These are phyloP conservation scores for Debaryomyces sp. DNA, from an alignment of 1,139 yeast genomes.

Conservation along the genomic window DNA sequence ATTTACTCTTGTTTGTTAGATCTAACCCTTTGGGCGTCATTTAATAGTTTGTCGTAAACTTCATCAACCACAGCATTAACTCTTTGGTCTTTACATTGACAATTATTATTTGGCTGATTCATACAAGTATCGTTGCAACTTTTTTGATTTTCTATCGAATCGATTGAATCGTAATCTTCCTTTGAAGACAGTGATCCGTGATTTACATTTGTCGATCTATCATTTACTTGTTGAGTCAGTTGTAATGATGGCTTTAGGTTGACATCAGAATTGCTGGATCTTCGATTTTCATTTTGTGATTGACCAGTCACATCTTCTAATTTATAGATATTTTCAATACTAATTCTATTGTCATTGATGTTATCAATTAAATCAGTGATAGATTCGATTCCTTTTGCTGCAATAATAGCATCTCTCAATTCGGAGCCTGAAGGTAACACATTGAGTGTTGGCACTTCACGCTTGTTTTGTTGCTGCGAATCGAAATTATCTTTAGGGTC, in stretches of 20 bases:
- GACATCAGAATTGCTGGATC: not conserved
- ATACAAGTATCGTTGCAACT: conserved; percentile 15
- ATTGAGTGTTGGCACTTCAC: conserved; percentile 36
- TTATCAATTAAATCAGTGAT: conserved; percentile 71
- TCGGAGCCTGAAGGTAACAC: conserved; percentile 75
- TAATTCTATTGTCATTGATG: conserved; percentile 56
- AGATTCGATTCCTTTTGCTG: conserved; percentile 76
- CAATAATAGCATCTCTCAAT: conserved; percentile 72
- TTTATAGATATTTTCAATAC: conserved; percentile 56
- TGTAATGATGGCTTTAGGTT: conserved; percentile 3
- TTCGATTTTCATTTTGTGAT: conserved; percentile 5
- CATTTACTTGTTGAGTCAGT: not conserved
- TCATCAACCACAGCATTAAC: conserved; percentile 57
- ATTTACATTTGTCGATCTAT: not conserved
- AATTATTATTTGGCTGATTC: not conserved
- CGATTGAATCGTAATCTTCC: conserved; percentile 35
- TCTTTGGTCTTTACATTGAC: conserved; percentile 10
- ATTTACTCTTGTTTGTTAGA: conserved; percentile 36
- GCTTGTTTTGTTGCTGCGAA: conserved; percentile 14
- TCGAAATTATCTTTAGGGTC: not conserved
- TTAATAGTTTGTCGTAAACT: conserved; percentile 68
- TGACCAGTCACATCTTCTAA: conserved; percentile 9
- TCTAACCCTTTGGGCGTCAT: conserved; percentile 66
- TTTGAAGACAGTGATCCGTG: not conserved
- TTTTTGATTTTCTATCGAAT: conserved; percentile 22